phyloP scores from a whole-genome alignment of 495 filamentous ascomycete species.

The Parmelia sp. region DNA sequence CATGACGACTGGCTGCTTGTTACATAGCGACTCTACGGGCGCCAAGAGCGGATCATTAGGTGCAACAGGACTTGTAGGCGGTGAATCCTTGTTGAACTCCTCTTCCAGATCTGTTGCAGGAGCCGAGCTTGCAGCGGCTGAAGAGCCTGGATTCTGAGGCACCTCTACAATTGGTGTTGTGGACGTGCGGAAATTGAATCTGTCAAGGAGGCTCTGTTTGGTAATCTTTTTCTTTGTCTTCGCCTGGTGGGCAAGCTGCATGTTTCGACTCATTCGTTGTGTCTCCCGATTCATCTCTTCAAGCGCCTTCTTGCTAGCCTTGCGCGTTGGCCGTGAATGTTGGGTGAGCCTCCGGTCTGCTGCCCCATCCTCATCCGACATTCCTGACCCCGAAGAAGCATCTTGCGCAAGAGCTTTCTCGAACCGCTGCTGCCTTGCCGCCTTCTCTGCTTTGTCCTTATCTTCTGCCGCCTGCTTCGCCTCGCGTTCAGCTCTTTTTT shows the following conservation, averaged over 20 bases:
- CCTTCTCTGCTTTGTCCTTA: conserved; percentile 45
- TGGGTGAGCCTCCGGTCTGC: conserved; percentile 56
- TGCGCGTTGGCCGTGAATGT: conserved; percentile 63
- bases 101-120: conserved; percentile 47
- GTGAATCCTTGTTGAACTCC: conserved; percentile 39
- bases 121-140: conserved; percentile 39
- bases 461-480: conserved; percentile 55
- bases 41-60: conserved; percentile 27
- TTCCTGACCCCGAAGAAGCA: conserved; percentile 22
- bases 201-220: conserved; percentile 74
- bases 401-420: conserved; percentile 29
- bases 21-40: not conserved
- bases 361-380: conserved; percentile 49
- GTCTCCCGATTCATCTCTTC: conserved; percentile 93
- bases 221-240: conserved; percentile 88
- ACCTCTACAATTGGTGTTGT: conserved; percentile 24
- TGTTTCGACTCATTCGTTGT: conserved; percentile 78
- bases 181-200: conserved; percentile 64
- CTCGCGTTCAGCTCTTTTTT: conserved; percentile 63
- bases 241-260: conserved; percentile 86
- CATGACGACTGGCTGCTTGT: not conserved
- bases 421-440: conserved; percentile 40
- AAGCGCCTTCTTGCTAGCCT: conserved; percentile 92
- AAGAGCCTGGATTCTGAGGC: conserved; percentile 32
- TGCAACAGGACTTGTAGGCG: conserved; percentile 44